A percentile compares a stretch with the other conserved stretches of the same genome.
phyloP scores from a whole-genome alignment of 73 alveolate species.

The Paramecium tetraurelia region DNA sequence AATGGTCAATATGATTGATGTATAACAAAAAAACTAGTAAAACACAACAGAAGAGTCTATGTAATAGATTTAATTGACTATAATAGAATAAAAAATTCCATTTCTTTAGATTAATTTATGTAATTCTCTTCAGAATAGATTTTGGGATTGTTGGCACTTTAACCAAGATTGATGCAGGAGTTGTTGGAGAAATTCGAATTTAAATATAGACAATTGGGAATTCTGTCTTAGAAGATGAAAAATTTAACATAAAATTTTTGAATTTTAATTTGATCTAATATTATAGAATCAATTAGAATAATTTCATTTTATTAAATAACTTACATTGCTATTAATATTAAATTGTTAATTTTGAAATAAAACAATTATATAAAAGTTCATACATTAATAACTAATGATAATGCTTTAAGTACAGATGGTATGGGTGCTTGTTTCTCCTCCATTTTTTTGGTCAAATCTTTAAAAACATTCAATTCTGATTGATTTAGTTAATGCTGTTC shows the following conservation, averaged over 20 bases:
- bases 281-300: neutral
- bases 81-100: neutral
- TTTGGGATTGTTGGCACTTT: neutral
- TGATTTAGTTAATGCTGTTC: neutral
- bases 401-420: slow-evolving; percentile 1
- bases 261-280: neutral
- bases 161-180: slow-evolving; percentile 1
- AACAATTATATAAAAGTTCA: neutral
- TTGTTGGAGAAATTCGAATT: neutral
- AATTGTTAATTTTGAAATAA: neutral
- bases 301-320: neutral
- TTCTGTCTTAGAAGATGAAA: neutral
- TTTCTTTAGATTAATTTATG: neutral
- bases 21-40: neutral
- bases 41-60: neutral
- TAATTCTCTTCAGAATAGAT: neutral
- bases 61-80: neutral
- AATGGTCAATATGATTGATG: slow-evolving; percentile 26
- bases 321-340: neutral
- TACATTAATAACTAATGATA: neutral
- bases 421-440: neutral
- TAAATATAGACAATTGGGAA: neutral
- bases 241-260: neutral
- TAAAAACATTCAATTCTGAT: neutral
- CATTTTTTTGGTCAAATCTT: neutral